Base-by-base conservation (phyloP, 2,329 filamentous ascomycete genomes). In the Venturia nashicola region DNA sequence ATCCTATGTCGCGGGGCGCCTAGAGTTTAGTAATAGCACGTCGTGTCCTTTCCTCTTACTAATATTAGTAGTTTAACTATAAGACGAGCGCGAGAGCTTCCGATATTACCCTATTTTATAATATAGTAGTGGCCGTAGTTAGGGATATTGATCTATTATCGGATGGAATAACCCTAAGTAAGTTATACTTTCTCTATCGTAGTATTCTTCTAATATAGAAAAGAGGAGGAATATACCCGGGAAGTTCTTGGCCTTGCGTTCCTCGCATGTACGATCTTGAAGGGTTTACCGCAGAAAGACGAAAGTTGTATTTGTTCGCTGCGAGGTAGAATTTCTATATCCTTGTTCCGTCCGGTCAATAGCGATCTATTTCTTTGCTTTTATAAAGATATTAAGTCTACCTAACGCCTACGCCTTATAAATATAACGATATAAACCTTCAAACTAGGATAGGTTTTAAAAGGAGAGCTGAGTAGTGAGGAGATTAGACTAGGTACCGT, bases 91-190 rank as follows among this genome's bases (percentile, higher is more conserved):
- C 40, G 39, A 62, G 61, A 39, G 61, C 61, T 54, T 48, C 44
- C 12, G n/a, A 62, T 36, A 62, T 62, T 4, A 23, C 42, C 3
- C 61, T 62, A 62, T 11, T 64, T 46, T 36, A 64, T 27, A 40
- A 64, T 51, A 64, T 64, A 34, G 62, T 3, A 48, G 62, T 61
- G 62, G 62, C 62, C 55, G 40, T 64, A 61, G 20, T 64, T 64
- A 20, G 62, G 62, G 62, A 64, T 43, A 64, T 62, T 36, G 42
- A 43, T 62, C 61, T n/a, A n/a, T n/a, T 23, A 5, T 62, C 23
- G 36, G 61, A 62, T 18, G 43, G 61, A 20, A 62, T 62, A 3
- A 62, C 3, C 44, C 43, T n/a, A 48, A 23, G 61, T 54, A 51
- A 62, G 61, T 48, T 48, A 39, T 62, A n/a, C 40, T n/a, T 20